phyloP scores from a whole-genome alignment of 2,329 filamentous ascomycete species.

The Arachnopeziza araneosa region DNA sequence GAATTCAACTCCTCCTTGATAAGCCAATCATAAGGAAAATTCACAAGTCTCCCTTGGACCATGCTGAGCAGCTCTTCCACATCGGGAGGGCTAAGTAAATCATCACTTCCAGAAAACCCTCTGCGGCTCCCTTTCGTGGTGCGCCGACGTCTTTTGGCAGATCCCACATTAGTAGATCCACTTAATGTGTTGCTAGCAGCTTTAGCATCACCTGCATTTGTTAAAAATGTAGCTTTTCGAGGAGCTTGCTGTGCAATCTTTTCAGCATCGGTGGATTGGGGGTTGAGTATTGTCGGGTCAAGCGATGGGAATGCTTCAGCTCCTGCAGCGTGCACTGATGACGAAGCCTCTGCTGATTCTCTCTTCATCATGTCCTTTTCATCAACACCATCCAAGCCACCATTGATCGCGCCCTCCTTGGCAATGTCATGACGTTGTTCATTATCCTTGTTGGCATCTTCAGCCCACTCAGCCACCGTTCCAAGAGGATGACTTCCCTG shows the following conservation, averaged over 20 bases:
- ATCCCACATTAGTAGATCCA: constrained; percentile 7
- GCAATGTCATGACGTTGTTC: constrained; percentile 14
- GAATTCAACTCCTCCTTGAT: constrained; percentile 84
- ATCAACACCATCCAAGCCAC: constrained; percentile 19
- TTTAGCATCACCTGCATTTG: constrained; percentile 15
- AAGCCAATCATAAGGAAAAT: constrained; percentile 96
- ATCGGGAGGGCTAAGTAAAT: constrained; percentile 68
- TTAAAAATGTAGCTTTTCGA: constrained; percentile 51
- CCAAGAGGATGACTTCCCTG: constrained; percentile 20
- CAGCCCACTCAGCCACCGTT: constrained; percentile 25
- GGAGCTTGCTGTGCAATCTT: constrained; percentile 35
- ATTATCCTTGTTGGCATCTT: constrained; percentile 20
- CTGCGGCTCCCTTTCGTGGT: constrained; percentile 60
- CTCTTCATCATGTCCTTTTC: constrained; percentile 19
- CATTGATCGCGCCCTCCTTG: constrained; percentile 14
- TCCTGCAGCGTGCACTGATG: constrained; percentile 39
- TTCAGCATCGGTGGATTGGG: constrained; percentile 22
- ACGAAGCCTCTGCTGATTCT: constrained; percentile 33
- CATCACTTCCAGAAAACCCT: constrained; percentile 61
- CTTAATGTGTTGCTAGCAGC: background rate
- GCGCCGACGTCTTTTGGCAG: constrained; percentile 51
- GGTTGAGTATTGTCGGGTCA: constrained; percentile 29
- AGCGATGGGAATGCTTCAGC: constrained; percentile 44
- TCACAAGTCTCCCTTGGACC: constrained; percentile 81
- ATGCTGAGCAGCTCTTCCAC: constrained; percentile 76